phyloP scores from a whole-genome alignment of 805 yeast species.

The Candida endomychidarum region DNA sequence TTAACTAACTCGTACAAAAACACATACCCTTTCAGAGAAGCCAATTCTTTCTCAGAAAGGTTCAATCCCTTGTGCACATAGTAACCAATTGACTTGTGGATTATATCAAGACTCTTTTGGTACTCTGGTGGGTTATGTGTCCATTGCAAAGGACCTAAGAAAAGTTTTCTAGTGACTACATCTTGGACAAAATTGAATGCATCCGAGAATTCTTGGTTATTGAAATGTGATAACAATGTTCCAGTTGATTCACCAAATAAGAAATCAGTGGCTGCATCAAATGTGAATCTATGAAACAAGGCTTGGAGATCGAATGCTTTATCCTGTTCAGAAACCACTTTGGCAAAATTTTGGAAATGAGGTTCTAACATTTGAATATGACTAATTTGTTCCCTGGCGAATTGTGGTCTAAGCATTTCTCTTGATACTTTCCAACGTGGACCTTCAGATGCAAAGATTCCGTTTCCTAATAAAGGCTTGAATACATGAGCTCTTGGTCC shows the following conservation, averaged over 20 bases:
- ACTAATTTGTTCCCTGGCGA: slow-evolving; percentile 36
- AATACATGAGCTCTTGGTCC: slow-evolving; percentile 30
- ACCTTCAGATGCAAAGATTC: slow-evolving; percentile 39
- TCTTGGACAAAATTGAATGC: slow-evolving; percentile 38
- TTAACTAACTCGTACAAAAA: slow-evolving; percentile 41
- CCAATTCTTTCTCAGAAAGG: slow-evolving; percentile 27
- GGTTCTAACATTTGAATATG: slow-evolving; percentile 34
- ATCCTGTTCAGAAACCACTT: slow-evolving; percentile 20
- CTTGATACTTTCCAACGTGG: slow-evolving; percentile 39
- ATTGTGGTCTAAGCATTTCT: slow-evolving; percentile 40
- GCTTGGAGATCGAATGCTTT: slow-evolving; percentile 31
- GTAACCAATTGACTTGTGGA: slow-evolving; percentile 29
- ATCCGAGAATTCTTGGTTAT: slow-evolving; percentile 16
- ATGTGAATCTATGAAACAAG: slow-evolving; percentile 34
- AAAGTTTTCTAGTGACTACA: slow-evolving; percentile 27
- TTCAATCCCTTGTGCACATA: slow-evolving; percentile 33
- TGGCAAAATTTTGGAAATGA: slow-evolving; percentile 28
- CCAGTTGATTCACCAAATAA: slow-evolving; percentile 39
- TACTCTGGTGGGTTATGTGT: slow-evolving; percentile 29
- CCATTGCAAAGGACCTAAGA: slow-evolving; percentile 28
- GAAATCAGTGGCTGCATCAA: slow-evolving; percentile 42
- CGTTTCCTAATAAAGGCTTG: slow-evolving; percentile 34
- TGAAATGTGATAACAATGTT: slow-evolving; percentile 9
- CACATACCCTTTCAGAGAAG: slow-evolving; percentile 25
- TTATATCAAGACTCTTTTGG: slow-evolving; percentile 26